Conservation (phyloP, 78 protist genomes). For the Dictyostelium discoideum region dicty_2.7 NC_007090.3:626501-627000, state of each 20-base stretch:
- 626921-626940: too few species aligned
- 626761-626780: slow-evolving; percentile 22
- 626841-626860: background rate
- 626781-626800: background rate
- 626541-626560: slow-evolving; percentile 50
- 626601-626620: slow-evolving; percentile 37
- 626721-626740: slow-evolving; percentile 58
- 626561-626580: background rate
- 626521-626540: slow-evolving; percentile 32
- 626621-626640: background rate
- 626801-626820: background rate
- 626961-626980: slow-evolving; percentile 39
- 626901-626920: too few species aligned
- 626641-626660: slow-evolving; percentile 10
- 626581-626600: slow-evolving; percentile 24
- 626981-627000: slow-evolving; percentile 40
- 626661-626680: background rate
- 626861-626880: background rate
- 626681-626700: background rate
- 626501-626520: background rate
- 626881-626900: too few species aligned
- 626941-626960: too few species aligned
- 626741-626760: slow-evolving; percentile 14
- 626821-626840: slow-evolving; percentile 54
- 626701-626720: slow-evolving; percentile 61